Evolutionary conservation across 352 stramenopile genomes (phyloP).

Genomic region (Globisporangium camurandrum): DNA sequence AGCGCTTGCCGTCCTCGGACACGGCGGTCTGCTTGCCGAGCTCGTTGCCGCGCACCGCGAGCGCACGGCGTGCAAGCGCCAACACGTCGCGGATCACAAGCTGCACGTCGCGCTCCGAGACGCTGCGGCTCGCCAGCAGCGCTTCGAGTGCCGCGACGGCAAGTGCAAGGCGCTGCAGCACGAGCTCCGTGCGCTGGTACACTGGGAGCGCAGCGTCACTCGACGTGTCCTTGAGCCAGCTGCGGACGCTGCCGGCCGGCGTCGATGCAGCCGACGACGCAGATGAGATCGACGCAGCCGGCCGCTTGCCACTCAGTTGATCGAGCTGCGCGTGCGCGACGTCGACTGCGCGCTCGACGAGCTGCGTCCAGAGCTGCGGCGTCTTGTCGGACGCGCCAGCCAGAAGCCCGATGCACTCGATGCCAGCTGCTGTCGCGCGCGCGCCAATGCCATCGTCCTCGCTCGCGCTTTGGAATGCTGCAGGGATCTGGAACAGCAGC

Average conservation of each 20-base stretch:
- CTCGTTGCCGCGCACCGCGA: constrained; percentile 57
- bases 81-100: constrained; percentile 50
- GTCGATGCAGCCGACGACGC: constrained; percentile 24
- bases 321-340: constrained; percentile 61
- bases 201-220: constrained; percentile 30
- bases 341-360: constrained; percentile 51
- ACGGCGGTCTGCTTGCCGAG: constrained; percentile 77
- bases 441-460: constrained; percentile 12
- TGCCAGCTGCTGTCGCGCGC: no score
- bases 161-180: constrained; percentile 30
- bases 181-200: constrained; percentile 47
- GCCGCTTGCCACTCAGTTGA: constrained; percentile 48
- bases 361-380: constrained; percentile 53
- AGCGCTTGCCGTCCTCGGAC: constrained; percentile 66
- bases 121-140: constrained; percentile 33
- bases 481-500: constrained; percentile 21
- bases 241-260: constrained; percentile 37
- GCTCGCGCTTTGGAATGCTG: constrained; percentile 14
- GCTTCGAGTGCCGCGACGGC: constrained; percentile 32
- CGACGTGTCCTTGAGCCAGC: constrained; percentile 46
- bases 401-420: constrained; percentile 38
- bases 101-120: constrained; percentile 76
- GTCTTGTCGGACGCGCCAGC: constrained; percentile 60
- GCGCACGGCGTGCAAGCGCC: constrained; percentile 42
- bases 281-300: constrained; percentile 8